A percentile compares a stretch with the other conserved stretches of the same genome.
Evolutionary conservation across 768 basidiomycete species (phyloP).

Genomic region (Pisolithus tinctorius): DNA sequence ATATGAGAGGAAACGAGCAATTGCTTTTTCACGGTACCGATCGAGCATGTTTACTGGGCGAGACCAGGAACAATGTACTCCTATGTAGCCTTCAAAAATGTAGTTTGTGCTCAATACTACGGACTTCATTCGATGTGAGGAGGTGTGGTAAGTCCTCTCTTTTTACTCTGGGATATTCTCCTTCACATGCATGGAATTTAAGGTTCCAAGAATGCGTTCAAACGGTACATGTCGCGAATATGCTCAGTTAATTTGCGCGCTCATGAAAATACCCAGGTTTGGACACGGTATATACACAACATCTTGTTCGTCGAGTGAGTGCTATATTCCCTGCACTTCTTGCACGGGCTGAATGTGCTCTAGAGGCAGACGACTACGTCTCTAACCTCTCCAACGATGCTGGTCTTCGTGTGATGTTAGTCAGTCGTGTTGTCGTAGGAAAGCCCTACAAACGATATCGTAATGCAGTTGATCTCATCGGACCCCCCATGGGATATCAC

Average conservation of each 20-base stretch:
- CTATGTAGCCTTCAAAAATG: slow-evolving; percentile 47
- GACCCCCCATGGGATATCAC: slow-evolving; percentile 52
- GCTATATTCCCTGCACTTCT: background rate
- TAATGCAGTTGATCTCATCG: slow-evolving; percentile 42
- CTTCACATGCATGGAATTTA: slow-evolving; percentile 6
- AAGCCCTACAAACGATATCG: slow-evolving; percentile 43
- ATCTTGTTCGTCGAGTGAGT: slow-evolving; percentile 57
- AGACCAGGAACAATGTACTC: slow-evolving; percentile 38
- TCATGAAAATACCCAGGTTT: slow-evolving; percentile 36
- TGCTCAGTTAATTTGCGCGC: background rate
- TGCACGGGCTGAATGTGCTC: slow-evolving; percentile 6
- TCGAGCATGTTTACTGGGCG: slow-evolving; percentile 51
- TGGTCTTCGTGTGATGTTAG: slow-evolving; percentile 42
- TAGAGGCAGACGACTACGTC: slow-evolving; percentile 65
- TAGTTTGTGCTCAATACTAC: slow-evolving; percentile 49
- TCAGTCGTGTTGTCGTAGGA: slow-evolving; percentile 61
- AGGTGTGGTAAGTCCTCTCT: slow-evolving; percentile 44
- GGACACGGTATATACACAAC: slow-evolving; percentile 67
- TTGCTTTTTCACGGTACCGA: slow-evolving; percentile 66
- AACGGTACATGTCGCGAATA: slow-evolving; percentile 26
- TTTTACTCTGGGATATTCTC: background rate
- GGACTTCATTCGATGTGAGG: slow-evolving; percentile 51
- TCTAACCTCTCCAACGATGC: slow-evolving; percentile 36
- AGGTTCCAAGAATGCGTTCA: slow-evolving; percentile 54
- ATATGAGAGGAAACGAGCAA: slow-evolving; percentile 42